phyloP scores from a whole-genome alignment of 352 stramenopile species.

The Stephanocyclus meneghinianus region DNA sequence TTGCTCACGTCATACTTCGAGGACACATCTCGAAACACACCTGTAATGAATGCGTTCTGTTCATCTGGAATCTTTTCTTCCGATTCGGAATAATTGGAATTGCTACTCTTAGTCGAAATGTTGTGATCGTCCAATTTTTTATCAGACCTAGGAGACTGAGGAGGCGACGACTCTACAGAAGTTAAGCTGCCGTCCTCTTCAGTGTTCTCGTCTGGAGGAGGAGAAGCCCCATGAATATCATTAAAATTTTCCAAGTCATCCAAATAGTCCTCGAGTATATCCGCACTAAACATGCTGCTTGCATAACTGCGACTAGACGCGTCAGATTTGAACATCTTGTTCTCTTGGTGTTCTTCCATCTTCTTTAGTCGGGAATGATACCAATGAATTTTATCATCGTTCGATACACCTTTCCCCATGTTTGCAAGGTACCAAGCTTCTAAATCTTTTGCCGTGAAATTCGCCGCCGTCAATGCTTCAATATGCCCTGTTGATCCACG shows the following conservation, averaged over 20 bases:
- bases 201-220: background rate
- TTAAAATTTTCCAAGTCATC: background rate
- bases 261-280: constrained; percentile 31
- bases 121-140: constrained; percentile 1
- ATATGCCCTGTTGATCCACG: constrained; percentile 21
- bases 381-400: constrained; percentile 32
- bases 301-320: background rate
- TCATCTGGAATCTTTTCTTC: constrained; percentile 26
- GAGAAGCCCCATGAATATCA: background rate
- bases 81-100: background rate
- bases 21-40: constrained; percentile 30
- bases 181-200: constrained; percentile 4
- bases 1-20: constrained; percentile 44
- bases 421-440: constrained; percentile 23
- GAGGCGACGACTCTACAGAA: background rate
- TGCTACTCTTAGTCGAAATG: constrained; percentile 1
- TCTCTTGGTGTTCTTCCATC: constrained; percentile 27
- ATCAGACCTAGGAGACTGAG: constrained; percentile 17
- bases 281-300: constrained; percentile 38
- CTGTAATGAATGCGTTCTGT: constrained; percentile 39
- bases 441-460: constrained; percentile 12
- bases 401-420: constrained; percentile 14
- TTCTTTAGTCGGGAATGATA: constrained; percentile 54
- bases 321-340: background rate
- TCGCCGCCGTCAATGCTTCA: background rate